phyloP scores from a whole-genome alignment of 2,329 filamentous ascomycete genomes.

The Neofusicoccum ribis region DNA sequence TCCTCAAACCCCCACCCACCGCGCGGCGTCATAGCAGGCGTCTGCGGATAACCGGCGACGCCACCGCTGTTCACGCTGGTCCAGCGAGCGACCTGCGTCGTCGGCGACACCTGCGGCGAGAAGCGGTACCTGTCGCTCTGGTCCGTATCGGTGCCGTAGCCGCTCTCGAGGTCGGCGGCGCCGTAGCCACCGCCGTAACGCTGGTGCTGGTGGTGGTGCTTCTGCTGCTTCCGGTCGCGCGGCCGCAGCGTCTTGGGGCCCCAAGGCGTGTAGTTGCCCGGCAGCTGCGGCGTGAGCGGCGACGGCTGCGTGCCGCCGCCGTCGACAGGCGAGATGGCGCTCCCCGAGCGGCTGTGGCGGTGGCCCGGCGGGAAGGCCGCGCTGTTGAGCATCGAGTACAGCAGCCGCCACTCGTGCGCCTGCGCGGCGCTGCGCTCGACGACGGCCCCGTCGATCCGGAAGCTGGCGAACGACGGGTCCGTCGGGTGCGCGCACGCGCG shows the following conservation, averaged over 20 bases:
- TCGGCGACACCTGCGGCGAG: constrained; percentile 43
- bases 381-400: constrained; percentile 1
- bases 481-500: constrained; percentile 65
- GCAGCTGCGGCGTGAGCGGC: too few relatives aligned
- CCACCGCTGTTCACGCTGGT: constrained; percentile 42
- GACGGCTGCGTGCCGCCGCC: not conserved
- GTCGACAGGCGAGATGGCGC: not conserved
- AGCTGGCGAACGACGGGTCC: constrained; percentile 60
- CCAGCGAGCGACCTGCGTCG: constrained; percentile 37
- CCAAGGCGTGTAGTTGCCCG: not conserved
- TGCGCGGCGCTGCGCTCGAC: constrained; percentile 40
- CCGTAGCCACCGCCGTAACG: not conserved
- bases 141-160: constrained; percentile 46
- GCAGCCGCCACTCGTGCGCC: constrained; percentile 36
- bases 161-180: constrained; percentile 37
- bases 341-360: not conserved
- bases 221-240: constrained; percentile 21
- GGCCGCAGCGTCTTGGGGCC: constrained; percentile 25
- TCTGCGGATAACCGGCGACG: not conserved
- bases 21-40: constrained; percentile 9
- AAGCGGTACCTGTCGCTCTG: constrained; percentile 35
- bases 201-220: not conserved
- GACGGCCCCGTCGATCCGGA: constrained; percentile 42
- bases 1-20: not conserved
- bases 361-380: not conserved